phyloP scores from a whole-genome alignment of 2,329 filamentous ascomycete species.

The Teratosphaeria gauchensis region DNA sequence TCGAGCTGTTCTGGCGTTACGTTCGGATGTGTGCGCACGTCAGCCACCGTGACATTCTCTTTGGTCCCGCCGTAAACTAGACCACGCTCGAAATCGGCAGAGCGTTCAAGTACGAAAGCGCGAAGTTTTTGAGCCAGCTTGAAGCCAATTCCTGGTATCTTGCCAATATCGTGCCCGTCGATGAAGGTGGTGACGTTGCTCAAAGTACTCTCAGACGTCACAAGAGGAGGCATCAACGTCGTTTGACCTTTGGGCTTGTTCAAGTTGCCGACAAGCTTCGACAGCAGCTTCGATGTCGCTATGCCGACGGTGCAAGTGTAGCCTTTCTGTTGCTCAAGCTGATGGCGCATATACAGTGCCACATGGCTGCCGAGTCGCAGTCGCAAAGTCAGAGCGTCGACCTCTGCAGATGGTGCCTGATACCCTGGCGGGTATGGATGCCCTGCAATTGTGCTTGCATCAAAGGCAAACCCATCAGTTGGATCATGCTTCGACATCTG shows the following conservation, averaged over 20 bases:
- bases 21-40: constrained; percentile 53
- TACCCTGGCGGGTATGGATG: constrained; percentile 43
- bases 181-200: constrained; percentile 59
- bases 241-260: constrained; percentile 88
- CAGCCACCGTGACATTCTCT: constrained; percentile 52
- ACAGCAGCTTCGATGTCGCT: constrained; percentile 74
- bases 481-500: constrained; percentile 64
- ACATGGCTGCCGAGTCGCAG: constrained; percentile 74
- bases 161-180: constrained; percentile 64
- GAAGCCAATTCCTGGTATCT: constrained; percentile 77
- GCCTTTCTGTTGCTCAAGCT: constrained; percentile 64
- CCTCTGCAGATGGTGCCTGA: not conserved
- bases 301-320: constrained; percentile 85
- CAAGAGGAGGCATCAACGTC: constrained; percentile 56
- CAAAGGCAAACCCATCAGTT: constrained; percentile 68
- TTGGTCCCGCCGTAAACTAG: constrained; percentile 42
- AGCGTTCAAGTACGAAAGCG: constrained; percentile 45
- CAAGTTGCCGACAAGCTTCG: constrained; percentile 73
- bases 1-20: constrained; percentile 60
- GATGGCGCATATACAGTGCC: constrained; percentile 60
- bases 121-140: constrained; percentile 64
- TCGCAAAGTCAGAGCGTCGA: constrained; percentile 36
- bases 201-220: constrained; percentile 6
- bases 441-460: constrained; percentile 60
- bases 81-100: constrained; percentile 34